phyloP scores from a whole-genome alignment of 768 basidiomycete species.

The Mycena filopes region DNA sequence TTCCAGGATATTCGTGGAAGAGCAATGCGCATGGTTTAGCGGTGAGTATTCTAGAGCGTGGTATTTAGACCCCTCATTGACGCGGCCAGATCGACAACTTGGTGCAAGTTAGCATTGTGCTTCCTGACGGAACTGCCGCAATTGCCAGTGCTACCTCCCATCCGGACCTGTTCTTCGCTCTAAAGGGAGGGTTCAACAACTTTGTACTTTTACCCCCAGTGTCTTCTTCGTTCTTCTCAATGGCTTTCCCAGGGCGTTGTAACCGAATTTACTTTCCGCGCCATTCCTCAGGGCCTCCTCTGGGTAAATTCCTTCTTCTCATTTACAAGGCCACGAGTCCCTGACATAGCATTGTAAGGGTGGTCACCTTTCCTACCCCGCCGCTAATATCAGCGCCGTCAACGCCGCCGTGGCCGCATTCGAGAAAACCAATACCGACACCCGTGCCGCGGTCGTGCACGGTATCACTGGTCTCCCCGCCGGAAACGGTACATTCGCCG shows the following conservation, averaged over 20 bases:
- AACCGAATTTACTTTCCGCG: constrained; percentile 26
- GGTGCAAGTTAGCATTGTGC: constrained; percentile 15
- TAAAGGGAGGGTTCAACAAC: constrained; percentile 27
- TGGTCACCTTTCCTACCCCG: constrained; percentile 11
- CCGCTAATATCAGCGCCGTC: constrained; percentile 2
- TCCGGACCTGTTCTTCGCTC: constrained; percentile 18
- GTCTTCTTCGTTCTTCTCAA: background rate
- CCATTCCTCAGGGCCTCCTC: constrained; percentile 19
- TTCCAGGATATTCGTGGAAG: constrained; percentile 27
- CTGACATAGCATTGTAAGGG: constrained; percentile 1
- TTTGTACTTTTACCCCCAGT: constrained; percentile 11
- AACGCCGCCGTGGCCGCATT: constrained; percentile 25
- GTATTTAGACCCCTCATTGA: background rate
- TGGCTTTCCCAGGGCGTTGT: constrained; percentile 6
- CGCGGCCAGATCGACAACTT: constrained; percentile 21
- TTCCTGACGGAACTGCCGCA: constrained; percentile 23
- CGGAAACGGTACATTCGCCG: constrained; percentile 7
- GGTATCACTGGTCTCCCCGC: constrained; percentile 13
- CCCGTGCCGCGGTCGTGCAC: constrained; percentile 13
- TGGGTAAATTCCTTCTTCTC: background rate
- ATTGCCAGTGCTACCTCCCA: constrained; percentile 12
- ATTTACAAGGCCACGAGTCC: background rate
- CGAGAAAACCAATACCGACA: constrained; percentile 19
- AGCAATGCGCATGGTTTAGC: constrained; percentile 23
- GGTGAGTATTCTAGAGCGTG: background rate